Evolutionary conservation across 2,329 filamentous ascomycete species (phyloP).

Genomic region (Verticillium nonalfalfae): DNA sequence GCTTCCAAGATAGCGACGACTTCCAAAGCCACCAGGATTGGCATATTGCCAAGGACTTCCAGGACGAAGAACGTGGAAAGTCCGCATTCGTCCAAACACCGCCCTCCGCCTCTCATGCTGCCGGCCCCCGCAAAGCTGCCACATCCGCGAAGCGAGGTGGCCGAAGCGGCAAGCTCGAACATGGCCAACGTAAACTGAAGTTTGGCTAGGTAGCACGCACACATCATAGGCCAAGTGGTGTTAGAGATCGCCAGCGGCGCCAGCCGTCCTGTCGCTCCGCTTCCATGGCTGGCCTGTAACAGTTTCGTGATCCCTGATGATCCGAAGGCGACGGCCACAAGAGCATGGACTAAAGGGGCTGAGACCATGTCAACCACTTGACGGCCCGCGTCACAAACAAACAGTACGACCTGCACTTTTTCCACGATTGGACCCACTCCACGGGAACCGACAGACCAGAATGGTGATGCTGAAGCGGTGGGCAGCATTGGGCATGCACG

Average conservation of each 20-base stretch:
- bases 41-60: constrained; percentile 87
- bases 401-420: neutral
- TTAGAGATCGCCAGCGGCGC: neutral
- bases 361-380: neutral
- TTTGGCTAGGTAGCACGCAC: constrained; percentile 37
- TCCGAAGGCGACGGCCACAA: neutral
- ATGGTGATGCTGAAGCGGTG: neutral
- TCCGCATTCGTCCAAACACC: constrained; percentile 32
- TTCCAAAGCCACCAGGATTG: constrained; percentile 80
- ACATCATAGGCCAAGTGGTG: neutral
- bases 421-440: neutral
- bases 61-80: constrained; percentile 53
- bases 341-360: neutral
- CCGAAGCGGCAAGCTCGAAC: constrained; percentile 35
- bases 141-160: constrained; percentile 30
- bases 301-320: neutral
- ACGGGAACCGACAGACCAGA: neutral
- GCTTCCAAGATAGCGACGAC: constrained; percentile 50
- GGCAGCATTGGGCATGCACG: neutral
- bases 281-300: neutral
- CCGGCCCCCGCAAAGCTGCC: constrained; percentile 21
- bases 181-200: constrained; percentile 53
- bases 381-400: neutral
- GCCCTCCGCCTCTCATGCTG: constrained; percentile 21
- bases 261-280: neutral